phyloP scores from a whole-genome alignment of 1,284 basidiomycete genomes.

The Polyporus tsugae region DNA sequence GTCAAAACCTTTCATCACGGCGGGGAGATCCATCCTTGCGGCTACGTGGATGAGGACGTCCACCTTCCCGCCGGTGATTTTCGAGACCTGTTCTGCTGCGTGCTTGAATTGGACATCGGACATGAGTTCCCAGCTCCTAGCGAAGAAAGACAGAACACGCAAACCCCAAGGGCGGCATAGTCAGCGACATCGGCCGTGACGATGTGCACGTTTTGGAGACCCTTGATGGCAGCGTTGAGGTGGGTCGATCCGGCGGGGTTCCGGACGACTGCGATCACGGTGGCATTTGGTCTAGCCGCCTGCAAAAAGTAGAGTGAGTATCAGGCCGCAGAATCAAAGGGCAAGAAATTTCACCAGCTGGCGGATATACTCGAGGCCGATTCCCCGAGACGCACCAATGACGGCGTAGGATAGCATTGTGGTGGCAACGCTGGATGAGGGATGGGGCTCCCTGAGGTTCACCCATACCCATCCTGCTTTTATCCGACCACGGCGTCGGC shows the following conservation, averaged over 20 bases:
- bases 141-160: background rate
- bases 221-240: background rate
- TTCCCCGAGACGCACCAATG: conserved; percentile 12
- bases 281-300: background rate
- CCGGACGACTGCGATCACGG: conserved; percentile 12
- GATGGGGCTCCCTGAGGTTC: background rate
- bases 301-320: background rate
- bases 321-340: background rate
- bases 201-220: conserved; percentile 16
- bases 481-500: background rate
- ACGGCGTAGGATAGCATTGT: conserved; percentile 12
- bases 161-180: conserved; percentile 4
- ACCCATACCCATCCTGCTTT: background rate
- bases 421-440: background rate
- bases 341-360: background rate
- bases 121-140: background rate
- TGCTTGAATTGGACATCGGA: background rate
- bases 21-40: conserved; percentile 25
- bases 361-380: conserved; percentile 11
- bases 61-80: conserved; percentile 38
- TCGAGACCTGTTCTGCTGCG: conserved; percentile 30
- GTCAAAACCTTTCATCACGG: conserved; percentile 11
- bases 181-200: conserved; percentile 15
- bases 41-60: conserved; percentile 45
- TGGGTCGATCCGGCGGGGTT: conserved; percentile 5